Evolutionary conservation across 345 rosid genomes (phyloP), one percentile per base, ranked within the genome.

Genomic region (Erucastrum elatum): DNA sequence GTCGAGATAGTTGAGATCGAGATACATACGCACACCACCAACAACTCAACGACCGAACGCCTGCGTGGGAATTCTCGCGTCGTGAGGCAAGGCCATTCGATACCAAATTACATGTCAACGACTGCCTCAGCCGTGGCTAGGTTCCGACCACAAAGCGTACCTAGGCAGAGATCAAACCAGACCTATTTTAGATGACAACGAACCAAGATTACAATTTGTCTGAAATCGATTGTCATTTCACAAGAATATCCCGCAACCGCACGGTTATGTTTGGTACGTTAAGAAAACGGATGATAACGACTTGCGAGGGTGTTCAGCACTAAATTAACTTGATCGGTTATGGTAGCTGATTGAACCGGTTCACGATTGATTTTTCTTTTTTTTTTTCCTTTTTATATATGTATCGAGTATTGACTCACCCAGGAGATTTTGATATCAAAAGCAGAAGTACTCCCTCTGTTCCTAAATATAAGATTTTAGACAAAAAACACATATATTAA

Each of bases 51-150:
- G 72, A 80, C 77, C 49, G 9, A 11, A 44, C 74, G 8, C 77
- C 74, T n/a, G 33, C 31, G 74, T 59, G 44, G 21, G 15, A 11
- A 3, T 2, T n/a, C 55, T 72, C 74, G 56, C 74, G 39, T 44
- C 64, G 46, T 56, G 60, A 1, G 74, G 69, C 56, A 78, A 72
- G 66, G 41, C 31, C 76, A 79, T 21, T 17, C 72, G 21, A 56
- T 64, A 68, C 97, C 98, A 5, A 87, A 84, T 80, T 93, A 93
- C 84, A 93, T 91, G 98, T 87, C 91, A 2, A 84, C 90, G 37
- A 94, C 98, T 1, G 94, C 85, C 65, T 90, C 97, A 0, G 86
- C 88, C 49, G 84, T 90, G 0, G 87, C 95, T 46, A 79, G 89
- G 72, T 3, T 75, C 15, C 82, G 92, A 46, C 91, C 98, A 37